Base-by-base conservation (phyloP, 176 grass and related monocot genomes). In the Musa troglodytarum region DNA sequence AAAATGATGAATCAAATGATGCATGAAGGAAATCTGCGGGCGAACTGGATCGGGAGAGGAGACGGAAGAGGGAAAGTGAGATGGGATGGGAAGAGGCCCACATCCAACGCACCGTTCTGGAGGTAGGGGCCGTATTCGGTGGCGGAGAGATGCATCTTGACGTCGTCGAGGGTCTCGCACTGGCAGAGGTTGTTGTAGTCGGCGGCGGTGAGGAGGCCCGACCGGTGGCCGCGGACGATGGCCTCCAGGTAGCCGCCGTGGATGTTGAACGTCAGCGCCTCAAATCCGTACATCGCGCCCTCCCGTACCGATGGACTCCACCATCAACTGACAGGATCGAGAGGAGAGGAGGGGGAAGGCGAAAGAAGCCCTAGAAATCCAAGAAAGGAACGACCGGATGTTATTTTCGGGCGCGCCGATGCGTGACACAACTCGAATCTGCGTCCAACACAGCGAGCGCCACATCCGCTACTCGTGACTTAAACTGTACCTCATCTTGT, bases 131-230 rank as follows among this genome's bases (percentile, higher is more conserved):
- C 91, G 78, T 99, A 99, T 59, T 99, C 95, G 22, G 95, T 99
- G 78, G 95, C 91, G 57, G 95, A 81, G 80, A 99, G 90, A 73
- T 94, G 91, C 91, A 94, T 99, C 95, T 94, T 99, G 79, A 99
- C 65, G 85, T 99, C 95, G 57, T 99, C 95, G 55, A 99, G 88
- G 78, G 76, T 91, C 79, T 99, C 95, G 86, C 95, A 99, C 88
- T 92, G 95, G 86, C 91, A 99, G 68, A 99, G 86, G 57, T 99
- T 99, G 82, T 94, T 99, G 86, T 92, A 99, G 82, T 99, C 95
- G 3, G 95, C 84, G 22, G 86, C 85, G 69, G 84, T 94, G 86
- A 99, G 95, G 51, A 99, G 86, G 12, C 88, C 91, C 53, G 95
- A 89, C 77, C 90, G 82, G 81, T 87, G 81, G 57, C 95, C 95